Conservation (phyloP, 805 yeast species). For the Ogataea nitratoaversa region DNA sequence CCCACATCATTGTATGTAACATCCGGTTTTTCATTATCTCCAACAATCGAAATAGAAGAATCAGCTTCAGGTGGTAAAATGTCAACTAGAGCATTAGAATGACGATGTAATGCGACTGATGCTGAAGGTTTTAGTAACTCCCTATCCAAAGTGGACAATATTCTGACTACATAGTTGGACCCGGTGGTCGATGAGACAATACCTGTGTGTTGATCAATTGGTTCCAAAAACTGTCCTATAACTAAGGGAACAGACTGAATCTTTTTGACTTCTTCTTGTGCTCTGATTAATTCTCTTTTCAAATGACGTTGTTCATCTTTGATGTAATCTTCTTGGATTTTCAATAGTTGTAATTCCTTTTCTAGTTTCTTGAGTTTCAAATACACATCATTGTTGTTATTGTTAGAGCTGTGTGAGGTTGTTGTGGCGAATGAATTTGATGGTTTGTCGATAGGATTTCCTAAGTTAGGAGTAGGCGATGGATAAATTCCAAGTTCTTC, state of each 20-base stretch:
- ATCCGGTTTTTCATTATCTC: slow-evolving; percentile 89
- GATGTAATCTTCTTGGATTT: slow-evolving; percentile 91
- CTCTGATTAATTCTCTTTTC: slow-evolving; percentile 89
- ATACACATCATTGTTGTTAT: slow-evolving; percentile 62
- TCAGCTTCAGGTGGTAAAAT: slow-evolving; percentile 99
- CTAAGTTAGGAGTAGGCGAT: slow-evolving; percentile 24
- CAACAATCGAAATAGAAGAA: slow-evolving; percentile 89
- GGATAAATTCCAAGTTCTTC: slow-evolving; percentile 58
- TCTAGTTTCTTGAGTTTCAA: slow-evolving; percentile 81
- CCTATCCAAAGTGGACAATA: slow-evolving; percentile 89
- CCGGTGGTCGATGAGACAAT: slow-evolving; percentile 98
- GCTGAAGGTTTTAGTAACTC: slow-evolving; percentile 92
- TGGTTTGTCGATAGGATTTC: slow-evolving; percentile 19
- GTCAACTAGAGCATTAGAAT: slow-evolving; percentile 95
- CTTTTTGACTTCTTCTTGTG: slow-evolving; percentile 97
- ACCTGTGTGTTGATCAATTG: slow-evolving; percentile 94
- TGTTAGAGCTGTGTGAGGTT: slow-evolving; percentile 14
- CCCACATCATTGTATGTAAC: slow-evolving; percentile 97
- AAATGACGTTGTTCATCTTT: slow-evolving; percentile 97
- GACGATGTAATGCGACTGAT: slow-evolving; percentile 96
- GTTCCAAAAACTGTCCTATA: slow-evolving; percentile 96
- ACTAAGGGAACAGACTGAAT: slow-evolving; percentile 97
- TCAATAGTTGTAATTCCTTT: slow-evolving; percentile 79
- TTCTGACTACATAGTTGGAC: slow-evolving; percentile 93
- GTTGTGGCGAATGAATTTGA: slow-evolving; percentile 23